Conservation (phyloP, 2,329 filamentous ascomycete genomes). For the Cladophialophora chaetospira region DNA sequence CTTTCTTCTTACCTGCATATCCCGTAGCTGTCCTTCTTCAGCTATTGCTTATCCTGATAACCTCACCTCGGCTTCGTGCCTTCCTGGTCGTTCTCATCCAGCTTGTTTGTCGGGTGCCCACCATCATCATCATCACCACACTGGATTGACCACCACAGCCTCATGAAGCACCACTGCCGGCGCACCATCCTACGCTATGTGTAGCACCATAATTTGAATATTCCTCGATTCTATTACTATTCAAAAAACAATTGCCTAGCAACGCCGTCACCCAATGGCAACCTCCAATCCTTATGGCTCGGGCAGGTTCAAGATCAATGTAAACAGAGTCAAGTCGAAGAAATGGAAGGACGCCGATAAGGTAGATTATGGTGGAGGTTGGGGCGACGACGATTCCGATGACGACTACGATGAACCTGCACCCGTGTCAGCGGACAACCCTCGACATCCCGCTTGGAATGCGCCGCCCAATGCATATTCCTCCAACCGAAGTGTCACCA, state of each 20-base stretch:
- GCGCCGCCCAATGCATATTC: conserved; percentile 19
- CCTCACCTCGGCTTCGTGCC: neutral
- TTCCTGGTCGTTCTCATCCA: neutral
- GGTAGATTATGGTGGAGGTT: conserved; percentile 88
- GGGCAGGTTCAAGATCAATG: conserved; percentile 71
- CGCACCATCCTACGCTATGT: conserved; percentile 3
- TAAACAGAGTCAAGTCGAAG: conserved; percentile 84
- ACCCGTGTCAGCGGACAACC: conserved; percentile 33
- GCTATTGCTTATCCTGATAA: neutral
- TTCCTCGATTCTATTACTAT: neutral
- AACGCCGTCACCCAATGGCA: conserved; percentile 12
- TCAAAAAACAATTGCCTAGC: neutral
- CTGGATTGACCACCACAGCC: no score
- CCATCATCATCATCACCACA: no score
- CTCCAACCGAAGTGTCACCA: conserved; percentile 40
- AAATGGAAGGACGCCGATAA: conserved; percentile 93
- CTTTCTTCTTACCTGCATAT: neutral
- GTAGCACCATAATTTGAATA: conserved; percentile 6
- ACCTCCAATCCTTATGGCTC: conserved; percentile 43
- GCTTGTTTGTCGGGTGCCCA: neutral
- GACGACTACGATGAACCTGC: conserved; percentile 53
- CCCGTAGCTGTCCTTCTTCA: neutral
- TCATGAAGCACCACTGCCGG: neutral
- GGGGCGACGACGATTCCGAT: conserved; percentile 66
- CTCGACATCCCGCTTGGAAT: conserved; percentile 17